Evolutionary conservation across 352 stramenopile genomes (phyloP), one percentile per base, ranked within the genome.

Genomic region (Globisporangium splendens): DNA sequence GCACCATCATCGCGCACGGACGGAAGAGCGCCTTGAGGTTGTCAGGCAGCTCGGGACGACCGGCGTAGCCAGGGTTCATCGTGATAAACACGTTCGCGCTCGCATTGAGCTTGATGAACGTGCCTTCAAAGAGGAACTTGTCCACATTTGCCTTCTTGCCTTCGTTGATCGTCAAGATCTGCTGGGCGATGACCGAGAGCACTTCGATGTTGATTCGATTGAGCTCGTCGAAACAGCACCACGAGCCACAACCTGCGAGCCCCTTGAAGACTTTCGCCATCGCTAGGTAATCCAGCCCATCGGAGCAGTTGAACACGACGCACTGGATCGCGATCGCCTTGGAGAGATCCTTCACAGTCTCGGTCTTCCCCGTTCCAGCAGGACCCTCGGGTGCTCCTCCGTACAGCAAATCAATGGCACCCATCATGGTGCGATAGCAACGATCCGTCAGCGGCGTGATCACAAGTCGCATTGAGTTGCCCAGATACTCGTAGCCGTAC

Each of bases 231-330:
- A 98, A 98, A 56, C 93, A 98, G 46, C 87, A 93, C 94, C 94
- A 98, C 11, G 92, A 91, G 15, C 94, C 94, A 24, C 84, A 96
- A 11, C 83, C 87, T 7, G 92, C 93, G 8, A 98, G 74, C 0
- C 93, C 93, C 60, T 98, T 98, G 68, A 98, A 98, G 70, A 98
- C 98, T 61, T 98, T 98, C 31, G 86, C 93, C 93, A 97, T 98
- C 17, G 93, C 93, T 50, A 96, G 61, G 69, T 98, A 98, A 56
- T 98, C 90, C 2, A 98, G 66, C 2, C 88, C 87, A 14, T 91
- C 80, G 0, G 90, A 98, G 68, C 93, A 98, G 66, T 98, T 98
- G 62, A 96, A 98, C 12, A 98, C 93, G 15, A 98, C 93, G 54
- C 95, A 98, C 69, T 98, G 94, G 54, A 97, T 97, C 18, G 91